These are phyloP conservation scores for Phytophthora fragariaefolia DNA, from an alignment of 352 stramenopile species.

Conservation along the genomic window DNA sequence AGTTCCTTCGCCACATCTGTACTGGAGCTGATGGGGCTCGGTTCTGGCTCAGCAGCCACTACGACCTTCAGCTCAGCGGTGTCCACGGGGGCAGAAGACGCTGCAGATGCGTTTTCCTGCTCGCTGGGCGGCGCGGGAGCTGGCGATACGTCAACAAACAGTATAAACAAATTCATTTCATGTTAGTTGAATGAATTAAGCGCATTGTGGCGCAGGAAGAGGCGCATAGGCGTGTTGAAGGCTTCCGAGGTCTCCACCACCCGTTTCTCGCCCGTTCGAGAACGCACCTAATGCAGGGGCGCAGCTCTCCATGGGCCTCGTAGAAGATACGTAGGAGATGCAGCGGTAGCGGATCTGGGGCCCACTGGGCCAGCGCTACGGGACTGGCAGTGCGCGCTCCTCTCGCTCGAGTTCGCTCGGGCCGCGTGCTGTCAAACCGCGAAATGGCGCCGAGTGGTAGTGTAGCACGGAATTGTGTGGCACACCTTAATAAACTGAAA, in stretches of 20 bases:
- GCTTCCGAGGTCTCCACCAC: neutral
- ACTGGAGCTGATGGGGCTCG: constrained; percentile 5
- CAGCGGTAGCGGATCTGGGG: neutral
- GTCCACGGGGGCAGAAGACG: neutral
- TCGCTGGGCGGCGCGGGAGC: constrained; percentile 5
- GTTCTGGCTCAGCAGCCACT: constrained; percentile 15
- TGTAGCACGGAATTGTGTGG: constrained; percentile 25
- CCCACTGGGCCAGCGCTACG: neutral
- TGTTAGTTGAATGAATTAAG: neutral
- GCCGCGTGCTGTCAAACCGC: constrained; percentile 21
- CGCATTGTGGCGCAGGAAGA: constrained; percentile 1
- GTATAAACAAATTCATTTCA: constrained; percentile 11
- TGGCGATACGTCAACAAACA: neutral
- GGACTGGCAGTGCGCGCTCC: constrained; percentile 4
- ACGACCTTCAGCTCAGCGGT: neutral
- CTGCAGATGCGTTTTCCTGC: neutral
- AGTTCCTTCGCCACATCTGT: neutral
- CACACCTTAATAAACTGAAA: constrained; percentile 39
- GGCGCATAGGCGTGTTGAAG: constrained; percentile 6
- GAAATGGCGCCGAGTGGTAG: constrained; percentile 32
- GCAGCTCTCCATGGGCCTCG: constrained; percentile 23
- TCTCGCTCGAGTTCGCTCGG: too few relatives aligned
- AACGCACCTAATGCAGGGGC: constrained; percentile 17
- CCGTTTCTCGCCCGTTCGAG: neutral
- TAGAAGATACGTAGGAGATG: neutral